Conservation (phyloP, 352 stramenopile species). For the Pythium diclinum region DNA sequence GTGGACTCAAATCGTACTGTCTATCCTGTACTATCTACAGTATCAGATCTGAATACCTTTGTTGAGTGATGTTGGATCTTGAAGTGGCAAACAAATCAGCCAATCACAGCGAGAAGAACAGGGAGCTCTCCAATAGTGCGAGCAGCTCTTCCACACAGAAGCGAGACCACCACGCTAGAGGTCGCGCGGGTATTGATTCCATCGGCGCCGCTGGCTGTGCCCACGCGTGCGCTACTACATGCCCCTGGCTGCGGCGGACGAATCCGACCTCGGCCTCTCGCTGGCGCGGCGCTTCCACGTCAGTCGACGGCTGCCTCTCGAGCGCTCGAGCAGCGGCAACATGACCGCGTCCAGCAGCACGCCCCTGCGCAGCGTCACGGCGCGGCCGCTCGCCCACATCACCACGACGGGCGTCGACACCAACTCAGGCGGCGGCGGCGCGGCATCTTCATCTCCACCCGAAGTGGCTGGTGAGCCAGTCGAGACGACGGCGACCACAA, state of each 20-base stretch:
- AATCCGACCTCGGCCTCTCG: slow-evolving; percentile 21
- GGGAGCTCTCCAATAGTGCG: not conserved
- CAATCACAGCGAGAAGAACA: slow-evolving; percentile 11
- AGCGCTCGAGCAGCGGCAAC: slow-evolving; percentile 1
- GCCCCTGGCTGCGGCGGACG: slow-evolving; percentile 11
- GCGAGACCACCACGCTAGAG: too few relatives aligned
- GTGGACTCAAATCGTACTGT: slow-evolving; percentile 5
- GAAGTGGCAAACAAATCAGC: slow-evolving; percentile 11
- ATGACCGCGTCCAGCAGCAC: slow-evolving; percentile 27
- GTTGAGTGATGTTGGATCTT: slow-evolving; percentile 12
- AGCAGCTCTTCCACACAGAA: not conserved
- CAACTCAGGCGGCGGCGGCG: not conserved
- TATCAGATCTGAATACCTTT: slow-evolving; percentile 22
- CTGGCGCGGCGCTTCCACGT: slow-evolving; percentile 15
- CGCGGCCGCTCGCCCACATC: slow-evolving; percentile 29
- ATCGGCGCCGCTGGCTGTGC: not conserved
- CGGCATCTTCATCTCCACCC: not conserved
- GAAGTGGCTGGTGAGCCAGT: not conserved
- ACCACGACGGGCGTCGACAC: slow-evolving; percentile 15
- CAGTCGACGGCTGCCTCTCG: slow-evolving; percentile 7
- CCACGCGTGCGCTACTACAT: slow-evolving; percentile 1
- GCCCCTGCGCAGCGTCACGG: slow-evolving; percentile 27
- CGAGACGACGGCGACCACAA: not conserved
- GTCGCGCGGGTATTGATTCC: too few relatives aligned
- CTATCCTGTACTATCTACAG: not conserved